Conservation (phyloP, 2,329 filamentous ascomycete genomes). For the Herpotrichia juniperi region DNA sequence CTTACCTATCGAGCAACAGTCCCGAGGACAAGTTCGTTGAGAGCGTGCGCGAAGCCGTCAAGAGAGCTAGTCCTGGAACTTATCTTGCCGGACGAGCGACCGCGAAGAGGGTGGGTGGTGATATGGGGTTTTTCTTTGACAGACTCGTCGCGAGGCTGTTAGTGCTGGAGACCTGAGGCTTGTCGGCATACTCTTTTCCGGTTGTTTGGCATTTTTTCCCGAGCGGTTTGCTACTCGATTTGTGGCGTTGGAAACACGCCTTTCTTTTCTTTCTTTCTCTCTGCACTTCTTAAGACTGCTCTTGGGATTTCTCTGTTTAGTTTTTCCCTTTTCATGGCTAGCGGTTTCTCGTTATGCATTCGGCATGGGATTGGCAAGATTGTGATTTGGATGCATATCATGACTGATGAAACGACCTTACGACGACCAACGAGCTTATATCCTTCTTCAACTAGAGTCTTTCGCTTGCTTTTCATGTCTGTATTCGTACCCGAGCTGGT, state of each 20-base stretch:
- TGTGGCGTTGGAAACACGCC: no score
- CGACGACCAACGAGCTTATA: neutral
- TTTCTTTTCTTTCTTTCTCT: neutral
- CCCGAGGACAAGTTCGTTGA: conserved; percentile 36
- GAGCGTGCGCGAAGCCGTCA: conserved; percentile 32
- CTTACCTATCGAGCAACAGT: neutral
- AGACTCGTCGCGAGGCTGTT: conserved; percentile 42
- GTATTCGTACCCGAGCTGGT: no score
- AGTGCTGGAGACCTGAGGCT: conserved; percentile 13
- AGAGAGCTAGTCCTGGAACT: conserved; percentile 14
- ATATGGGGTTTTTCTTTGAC: conserved; percentile 48
- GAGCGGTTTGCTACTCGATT: neutral
- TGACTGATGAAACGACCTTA: conserved; percentile 1
- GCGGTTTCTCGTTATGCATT: neutral
- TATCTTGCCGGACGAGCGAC: conserved; percentile 31
- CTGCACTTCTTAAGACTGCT: neutral
- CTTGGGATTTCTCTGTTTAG: neutral
- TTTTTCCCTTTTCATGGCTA: neutral
- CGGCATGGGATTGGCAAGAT: neutral
- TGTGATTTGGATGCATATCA: neutral
- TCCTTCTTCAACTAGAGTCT: no score
- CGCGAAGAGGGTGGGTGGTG: conserved; percentile 26
- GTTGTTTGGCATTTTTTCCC: neutral
- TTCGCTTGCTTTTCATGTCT: no score
- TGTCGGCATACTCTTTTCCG: neutral